Evolutionary conservation across 495 filamentous ascomycete genomes (phyloP), one percentile per base, ranked within the genome.

Genomic region (Neurospora discreta): DNA sequence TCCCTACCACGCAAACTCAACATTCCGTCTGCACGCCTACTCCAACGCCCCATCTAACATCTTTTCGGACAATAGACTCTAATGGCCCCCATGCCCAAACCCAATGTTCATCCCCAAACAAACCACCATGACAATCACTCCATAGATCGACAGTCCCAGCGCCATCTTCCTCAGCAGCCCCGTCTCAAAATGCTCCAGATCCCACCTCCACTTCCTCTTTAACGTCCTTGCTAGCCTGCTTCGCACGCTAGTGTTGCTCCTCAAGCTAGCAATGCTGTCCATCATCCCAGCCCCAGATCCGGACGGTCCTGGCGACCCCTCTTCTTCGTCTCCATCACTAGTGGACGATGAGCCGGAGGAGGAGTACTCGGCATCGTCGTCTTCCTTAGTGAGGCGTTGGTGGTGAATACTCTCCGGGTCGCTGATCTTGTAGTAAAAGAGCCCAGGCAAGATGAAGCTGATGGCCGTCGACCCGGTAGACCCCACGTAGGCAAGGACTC

Each of bases 351-450:
- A 65, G 26, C 23, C 8, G 6, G 52, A 65, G 10, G 80, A 82
- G 0, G 83, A 71, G 20, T 81, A 81, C 13, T 82, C 80, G 10
- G 80, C 86, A 72, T 93, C 90, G 72, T 98, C 94, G 76, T 98
- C 93, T 76, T 95, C 93, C 79, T 97, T 97, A 75, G 92, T 85
- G 20, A 97, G 81, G 11, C 91, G 89, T 75, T 94, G 92, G 75
- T 97, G 94, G 67, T 93, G 85, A 70, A 90, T 86, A 10, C 92
- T 92, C 52, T 97, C 90, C 0, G 96, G 96, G 15, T 90, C 88
- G 0, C 91, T 93, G 71, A 99, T 98, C 82, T 98, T 98, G 85
- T 98, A 98, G 84, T 98, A 99, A 80, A 99, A 98, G 16, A 98
- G 78, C 0, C 95, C 95, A 0, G 95, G 96, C 0, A 99, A 85